phyloP scores from a whole-genome alignment of 345 rosid genomes.

The Syzygium aqueum region DNA sequence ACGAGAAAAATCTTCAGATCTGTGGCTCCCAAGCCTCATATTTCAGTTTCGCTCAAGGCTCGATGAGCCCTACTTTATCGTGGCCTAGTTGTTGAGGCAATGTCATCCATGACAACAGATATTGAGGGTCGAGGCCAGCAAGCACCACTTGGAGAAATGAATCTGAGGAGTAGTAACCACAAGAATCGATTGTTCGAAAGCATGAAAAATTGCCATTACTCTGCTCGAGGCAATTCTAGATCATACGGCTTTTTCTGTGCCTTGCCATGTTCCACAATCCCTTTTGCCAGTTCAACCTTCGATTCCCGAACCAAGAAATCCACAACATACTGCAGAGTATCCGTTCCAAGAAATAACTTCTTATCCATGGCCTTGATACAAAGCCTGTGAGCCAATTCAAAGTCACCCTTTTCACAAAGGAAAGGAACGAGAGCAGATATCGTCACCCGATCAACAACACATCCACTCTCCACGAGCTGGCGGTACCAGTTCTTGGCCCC shows the following conservation, averaged over 20 bases:
- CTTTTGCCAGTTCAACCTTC: constrained; percentile 12
- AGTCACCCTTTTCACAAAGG: constrained; percentile 18
- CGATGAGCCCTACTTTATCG: neutral
- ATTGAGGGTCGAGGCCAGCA: neutral
- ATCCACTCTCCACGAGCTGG: neutral
- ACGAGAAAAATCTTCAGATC: neutral
- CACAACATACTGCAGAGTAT: constrained; percentile 15
- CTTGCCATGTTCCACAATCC: constrained; percentile 15
- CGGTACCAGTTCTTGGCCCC: constrained; percentile 20
- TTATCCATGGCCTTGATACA: constrained; percentile 3
- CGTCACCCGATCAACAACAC: neutral
- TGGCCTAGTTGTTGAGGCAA: neutral
- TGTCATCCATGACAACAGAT: neutral
- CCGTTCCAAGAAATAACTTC: neutral
- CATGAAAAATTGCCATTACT: neutral
- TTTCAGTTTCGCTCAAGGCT: neutral
- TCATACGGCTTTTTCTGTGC: neutral
- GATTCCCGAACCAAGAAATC: constrained; percentile 12
- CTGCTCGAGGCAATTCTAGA: neutral
- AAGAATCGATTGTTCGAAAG: neutral
- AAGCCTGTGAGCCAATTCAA: constrained; percentile 12
- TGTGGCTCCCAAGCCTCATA: neutral
- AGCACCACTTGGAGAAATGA: neutral
- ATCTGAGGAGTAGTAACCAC: neutral
- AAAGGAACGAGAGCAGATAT: constrained; percentile 8